Evolutionary conservation across 139 green algal species (phyloP), one percentile per base, ranked within the genome.

Genomic region (Auxenochlorella pyrenoidosa): DNA sequence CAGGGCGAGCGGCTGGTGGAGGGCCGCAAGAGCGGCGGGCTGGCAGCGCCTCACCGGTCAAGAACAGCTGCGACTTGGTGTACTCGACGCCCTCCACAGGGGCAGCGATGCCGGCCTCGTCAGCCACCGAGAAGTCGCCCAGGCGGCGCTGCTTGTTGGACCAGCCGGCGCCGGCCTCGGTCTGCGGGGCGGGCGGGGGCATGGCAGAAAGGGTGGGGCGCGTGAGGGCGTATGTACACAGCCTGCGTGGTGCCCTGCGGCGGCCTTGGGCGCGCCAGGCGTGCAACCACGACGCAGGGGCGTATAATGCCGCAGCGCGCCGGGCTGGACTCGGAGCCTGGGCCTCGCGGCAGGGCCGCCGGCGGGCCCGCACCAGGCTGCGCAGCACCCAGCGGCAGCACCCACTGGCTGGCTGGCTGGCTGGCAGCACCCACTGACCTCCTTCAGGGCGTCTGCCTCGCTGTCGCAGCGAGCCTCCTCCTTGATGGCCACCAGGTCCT

Each of bases 361-460:
- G n/a, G n/a, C n/a, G n/a, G n/a, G n/a, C n/a, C n/a, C n/a, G n/a
- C n/a, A n/a, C n/a, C n/a, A n/a, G n/a, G n/a, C n/a, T n/a, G n/a
- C n/a, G n/a, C n/a, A n/a, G n/a, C n/a, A n/a, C n/a, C 60, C 22
- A 30, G 60, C 12, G 21, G 60, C 3, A 32, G 60, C 60, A 30
- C 60, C 21, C 60, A 12, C 60, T 4, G 60, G 60, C 60, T 68
- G 60, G 3, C 22, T 68, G 10, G 24, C 60, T n/a, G 24, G 5
- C 34, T 68, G 73, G 38, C 83, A 68, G 51, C 59, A 28, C 59
- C 44, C 28, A 82, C n/a, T n/a, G n/a, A n/a, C 86, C 36, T 79
- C 80, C 51, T 91, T 88, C 18, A 95, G 38, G 4, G 92, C 94
- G 0, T 81, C 84, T 5, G 73, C 75, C 87, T 96, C 94, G 51